Evolutionary conservation across 1,139 yeast genomes (phyloP).

Genomic region (Zygosaccharomyces sapae): DNA sequence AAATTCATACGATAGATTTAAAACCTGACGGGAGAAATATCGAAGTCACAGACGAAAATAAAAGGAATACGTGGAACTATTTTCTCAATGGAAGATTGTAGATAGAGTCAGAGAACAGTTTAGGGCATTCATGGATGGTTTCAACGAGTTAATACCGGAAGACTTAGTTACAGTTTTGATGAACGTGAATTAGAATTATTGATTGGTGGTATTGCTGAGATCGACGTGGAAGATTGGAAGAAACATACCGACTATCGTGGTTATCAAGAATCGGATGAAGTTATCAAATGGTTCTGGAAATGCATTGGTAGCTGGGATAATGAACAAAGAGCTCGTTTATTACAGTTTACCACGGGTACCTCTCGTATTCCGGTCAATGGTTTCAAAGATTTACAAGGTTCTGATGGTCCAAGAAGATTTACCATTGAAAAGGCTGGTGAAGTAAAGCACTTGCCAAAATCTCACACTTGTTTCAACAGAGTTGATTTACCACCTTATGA

Average conservation of each 20-base stretch:
- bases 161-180: constrained; percentile 92
- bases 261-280: constrained; percentile 92
- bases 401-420: constrained; percentile 97
- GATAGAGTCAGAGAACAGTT: constrained; percentile 94
- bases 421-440: constrained; percentile 98
- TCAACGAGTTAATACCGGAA: constrained; percentile 95
- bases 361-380: constrained; percentile 99
- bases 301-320: constrained; percentile 92
- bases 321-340: constrained; percentile 90
- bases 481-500: constrained; percentile 84
- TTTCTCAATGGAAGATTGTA: constrained; percentile 93
- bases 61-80: constrained; percentile 92
- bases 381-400: constrained; percentile 95
- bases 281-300: constrained; percentile 97
- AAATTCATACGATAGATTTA: constrained; percentile 82
- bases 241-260: constrained; percentile 98
- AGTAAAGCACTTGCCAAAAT: constrained; percentile 85
- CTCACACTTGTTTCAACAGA: constrained; percentile 93
- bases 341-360: constrained; percentile 97
- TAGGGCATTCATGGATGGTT: constrained; percentile 93
- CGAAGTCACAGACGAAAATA: constrained; percentile 90
- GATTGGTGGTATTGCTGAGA: constrained; percentile 97
- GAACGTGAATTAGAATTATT: constrained; percentile 93
- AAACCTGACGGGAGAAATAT: constrained; percentile 83
- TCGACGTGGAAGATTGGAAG: constrained; percentile 98